Conservation (phyloP, 805 yeast genomes). For the Candida stauntonica region DNA sequence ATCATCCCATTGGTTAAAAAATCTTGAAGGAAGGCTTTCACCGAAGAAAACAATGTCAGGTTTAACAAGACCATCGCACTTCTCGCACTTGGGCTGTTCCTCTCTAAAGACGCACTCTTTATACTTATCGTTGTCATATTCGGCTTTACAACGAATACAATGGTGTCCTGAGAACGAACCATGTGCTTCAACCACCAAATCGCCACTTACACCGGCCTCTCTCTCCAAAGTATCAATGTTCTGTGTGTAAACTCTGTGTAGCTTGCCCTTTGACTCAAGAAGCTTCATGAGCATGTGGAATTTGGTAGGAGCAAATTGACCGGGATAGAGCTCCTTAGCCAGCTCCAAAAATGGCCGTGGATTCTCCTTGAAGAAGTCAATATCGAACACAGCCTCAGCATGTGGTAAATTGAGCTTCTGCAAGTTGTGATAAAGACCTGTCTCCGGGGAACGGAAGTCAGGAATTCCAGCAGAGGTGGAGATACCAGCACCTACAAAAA, state of each 20-base stretch:
- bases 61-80: conserved; percentile 73
- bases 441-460: conserved; percentile 86
- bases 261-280: conserved; percentile 55
- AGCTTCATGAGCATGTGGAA: conserved; percentile 72
- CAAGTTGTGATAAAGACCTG: conserved; percentile 83
- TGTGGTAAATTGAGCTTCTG: conserved; percentile 72
- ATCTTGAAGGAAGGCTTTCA: conserved; percentile 69
- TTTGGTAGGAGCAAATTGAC: conserved; percentile 75
- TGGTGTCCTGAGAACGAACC: conserved; percentile 87
- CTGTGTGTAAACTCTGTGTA: conserved; percentile 81
- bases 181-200: conserved; percentile 81
- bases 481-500: conserved; percentile 90
- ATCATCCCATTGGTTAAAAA: conserved; percentile 65
- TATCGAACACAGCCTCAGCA: conserved; percentile 95
- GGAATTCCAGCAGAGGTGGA: conserved; percentile 95
- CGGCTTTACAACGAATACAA: conserved; percentile 69
- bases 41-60: conserved; percentile 97
- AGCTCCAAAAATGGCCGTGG: conserved; percentile 84
- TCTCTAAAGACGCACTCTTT: conserved; percentile 34
- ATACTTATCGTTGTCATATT: conserved; percentile 45
- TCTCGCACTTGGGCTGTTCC: conserved; percentile 44
- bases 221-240: conserved; percentile 91
- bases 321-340: conserved; percentile 85
- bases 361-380: conserved; percentile 66
- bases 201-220: conserved; percentile 67